Evolutionary conservation across 345 rosid species (phyloP).

Genomic region (Salix udensis): DNA sequence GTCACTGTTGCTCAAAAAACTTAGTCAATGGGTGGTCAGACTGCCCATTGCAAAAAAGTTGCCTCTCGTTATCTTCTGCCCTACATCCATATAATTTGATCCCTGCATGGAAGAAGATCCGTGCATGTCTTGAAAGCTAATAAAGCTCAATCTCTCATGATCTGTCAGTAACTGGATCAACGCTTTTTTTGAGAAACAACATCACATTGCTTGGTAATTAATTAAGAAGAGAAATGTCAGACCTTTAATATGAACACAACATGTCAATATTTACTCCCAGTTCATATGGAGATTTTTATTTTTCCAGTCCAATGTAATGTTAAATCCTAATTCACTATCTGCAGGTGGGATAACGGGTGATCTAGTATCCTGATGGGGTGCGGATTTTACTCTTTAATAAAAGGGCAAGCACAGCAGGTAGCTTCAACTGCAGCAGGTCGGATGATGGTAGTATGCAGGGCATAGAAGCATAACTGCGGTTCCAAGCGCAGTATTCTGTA

Average conservation of each 20-base stretch:
- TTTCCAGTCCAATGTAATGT: too few species aligned
- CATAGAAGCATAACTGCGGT: not conserved
- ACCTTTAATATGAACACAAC: not conserved
- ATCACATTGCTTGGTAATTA: too few species aligned
- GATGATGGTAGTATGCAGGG: not conserved
- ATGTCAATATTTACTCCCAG: not conserved
- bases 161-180: not conserved
- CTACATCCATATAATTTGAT: not conserved
- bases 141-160: too few species aligned
- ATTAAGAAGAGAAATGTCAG: not conserved
- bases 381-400: not conserved
- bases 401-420: not conserved
- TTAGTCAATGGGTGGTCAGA: not conserved
- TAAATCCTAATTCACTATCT: not conserved
- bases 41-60: not conserved
- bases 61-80: not conserved
- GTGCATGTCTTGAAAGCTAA: not conserved
- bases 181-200: too few species aligned
- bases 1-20: not conserved
- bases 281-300: not conserved
- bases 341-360: constrained; percentile 11
- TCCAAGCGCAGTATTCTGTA: not conserved
- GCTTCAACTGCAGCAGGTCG: too few species aligned
- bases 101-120: not conserved
- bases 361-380: constrained; percentile 2